Evolutionary conservation across 139 green algal genomes (phyloP).

Genomic region (Chlorella sorokiniana): DNA sequence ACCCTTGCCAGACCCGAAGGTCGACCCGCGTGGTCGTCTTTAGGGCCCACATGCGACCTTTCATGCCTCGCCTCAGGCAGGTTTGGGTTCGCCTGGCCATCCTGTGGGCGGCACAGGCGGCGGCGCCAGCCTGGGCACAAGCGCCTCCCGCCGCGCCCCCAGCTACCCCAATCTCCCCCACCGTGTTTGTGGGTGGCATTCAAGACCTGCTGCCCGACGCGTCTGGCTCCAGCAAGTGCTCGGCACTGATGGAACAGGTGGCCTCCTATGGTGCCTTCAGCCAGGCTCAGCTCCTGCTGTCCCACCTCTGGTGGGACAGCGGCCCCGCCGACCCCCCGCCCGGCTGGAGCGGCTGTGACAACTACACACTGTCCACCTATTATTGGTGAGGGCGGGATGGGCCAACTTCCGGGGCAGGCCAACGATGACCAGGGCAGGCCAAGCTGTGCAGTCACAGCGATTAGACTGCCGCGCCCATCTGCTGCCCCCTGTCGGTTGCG

Average conservation of each 20-base stretch:
- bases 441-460: too few species aligned
- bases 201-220: constrained; percentile 11
- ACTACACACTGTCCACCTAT: constrained; percentile 9
- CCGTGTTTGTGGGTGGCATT: constrained; percentile 11
- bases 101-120: too few species aligned
- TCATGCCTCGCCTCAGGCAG: too few species aligned
- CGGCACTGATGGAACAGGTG: background rate
- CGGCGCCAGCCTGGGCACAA: too few species aligned
- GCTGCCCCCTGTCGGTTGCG: constrained; percentile 15
- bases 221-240: background rate
- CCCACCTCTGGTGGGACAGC: constrained; percentile 14
- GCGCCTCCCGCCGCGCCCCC: too few species aligned
- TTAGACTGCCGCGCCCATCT: background rate
- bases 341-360: background rate
- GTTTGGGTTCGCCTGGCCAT: too few species aligned
- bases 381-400: background rate
- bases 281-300: constrained; percentile 4
- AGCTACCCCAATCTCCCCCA: background rate
- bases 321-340: background rate
- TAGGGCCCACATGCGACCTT: too few species aligned
- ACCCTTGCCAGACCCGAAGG: too few species aligned
- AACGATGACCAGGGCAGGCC: too few species aligned
- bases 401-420: too few species aligned
- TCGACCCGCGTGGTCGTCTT: too few species aligned
- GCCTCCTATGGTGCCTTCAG: background rate